Evolutionary conservation across 1,284 basidiomycete genomes (phyloP), one percentile per base, ranked within the genome.

Genomic region (Paramarasmius palmivorus): DNA sequence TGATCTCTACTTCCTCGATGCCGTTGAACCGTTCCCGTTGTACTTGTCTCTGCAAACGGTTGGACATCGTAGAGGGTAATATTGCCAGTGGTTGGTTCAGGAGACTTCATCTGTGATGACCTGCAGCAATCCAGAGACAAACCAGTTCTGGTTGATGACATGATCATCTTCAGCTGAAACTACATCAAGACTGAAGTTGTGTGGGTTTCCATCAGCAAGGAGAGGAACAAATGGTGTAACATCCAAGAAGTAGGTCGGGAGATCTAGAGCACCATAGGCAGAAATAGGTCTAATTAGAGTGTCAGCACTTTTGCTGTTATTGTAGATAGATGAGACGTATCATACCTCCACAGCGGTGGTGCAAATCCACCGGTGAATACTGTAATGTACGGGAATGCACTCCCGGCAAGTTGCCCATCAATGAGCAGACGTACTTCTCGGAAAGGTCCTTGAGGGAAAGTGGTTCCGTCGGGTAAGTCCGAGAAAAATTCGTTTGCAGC

Each of bases 341-440:
- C 22, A 17, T 56, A 86, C 83, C 82, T 79, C 90, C 90, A 93
- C 39, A 84, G 77, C 1, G 82, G 74, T 1, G 89, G 89, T 15
- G 83, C 75, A 58, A 90, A 82, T 0, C 88, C 90, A n/a, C 90
- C 90, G 0, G 90, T 93, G 62, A 91, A 93, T 37, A 92, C 83
- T 29, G 88, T 83, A 2, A 87, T 81, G 59, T 88, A 93, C 8
- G 92, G 91, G 66, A 89, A 86, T 2, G 79, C 88, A 17, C 83
- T 79, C 1, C 91, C 91, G 7, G 90, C 90, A 8, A 93, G 73
- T 59, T 72, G 70, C 1, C 83, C 86, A 58, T 93, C 91, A 6
- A 93, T 79, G n/a, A 88, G 73, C 46, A 93, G 66, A 48, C 89
- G 82, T 15, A 92, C 83, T 68, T 93, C 91, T 34, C 90, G 78